A percentile compares a stretch with the other conserved stretches of the same genome.
These are phyloP conservation scores for Apium graveolens DNA, from an alignment of 129 eudicot genomes.

Conservation along the genomic window DNA sequence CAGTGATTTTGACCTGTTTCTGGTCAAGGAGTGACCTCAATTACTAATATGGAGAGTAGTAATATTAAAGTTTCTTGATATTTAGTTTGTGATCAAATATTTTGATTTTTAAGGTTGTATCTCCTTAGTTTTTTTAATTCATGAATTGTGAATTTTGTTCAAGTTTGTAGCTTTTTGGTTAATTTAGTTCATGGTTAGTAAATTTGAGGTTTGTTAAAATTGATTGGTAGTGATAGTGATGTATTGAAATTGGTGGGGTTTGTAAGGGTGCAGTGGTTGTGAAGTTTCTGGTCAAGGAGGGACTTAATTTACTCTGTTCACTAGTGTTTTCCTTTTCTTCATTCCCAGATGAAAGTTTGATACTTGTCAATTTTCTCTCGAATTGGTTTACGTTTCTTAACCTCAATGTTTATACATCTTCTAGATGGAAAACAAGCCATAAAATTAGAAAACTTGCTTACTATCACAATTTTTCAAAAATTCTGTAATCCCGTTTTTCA, in stretches of 20 bases:
- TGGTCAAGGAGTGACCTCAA: slow-evolving; percentile 14
- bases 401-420: background rate
- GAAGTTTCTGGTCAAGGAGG: slow-evolving; percentile 18
- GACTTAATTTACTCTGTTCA: slow-evolving; percentile 17
- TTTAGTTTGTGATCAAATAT: slow-evolving; percentile 6
- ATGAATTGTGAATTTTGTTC: background rate
- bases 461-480: background rate
- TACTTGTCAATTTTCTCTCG: background rate
- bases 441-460: background rate
- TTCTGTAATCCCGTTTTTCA: background rate
- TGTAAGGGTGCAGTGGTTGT: slow-evolving; percentile 9
- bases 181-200: background rate
- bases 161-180: background rate
- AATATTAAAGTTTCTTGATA: background rate
- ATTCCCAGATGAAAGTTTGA: background rate
- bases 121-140: background rate
- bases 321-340: background rate
- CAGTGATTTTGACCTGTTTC: slow-evolving; percentile 10
- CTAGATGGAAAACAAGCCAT: background rate
- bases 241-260: slow-evolving; percentile 15
- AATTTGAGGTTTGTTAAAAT: background rate
- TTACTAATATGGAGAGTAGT: background rate
- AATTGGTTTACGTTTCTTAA: background rate
- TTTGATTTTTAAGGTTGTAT: slow-evolving; percentile 10
- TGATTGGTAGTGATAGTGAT: background rate